A percentile compares a stretch with the other conserved stretches of the same genome.
phyloP scores from a whole-genome alignment of 78 protist species.

The Chrysochromulina parva region DNA sequence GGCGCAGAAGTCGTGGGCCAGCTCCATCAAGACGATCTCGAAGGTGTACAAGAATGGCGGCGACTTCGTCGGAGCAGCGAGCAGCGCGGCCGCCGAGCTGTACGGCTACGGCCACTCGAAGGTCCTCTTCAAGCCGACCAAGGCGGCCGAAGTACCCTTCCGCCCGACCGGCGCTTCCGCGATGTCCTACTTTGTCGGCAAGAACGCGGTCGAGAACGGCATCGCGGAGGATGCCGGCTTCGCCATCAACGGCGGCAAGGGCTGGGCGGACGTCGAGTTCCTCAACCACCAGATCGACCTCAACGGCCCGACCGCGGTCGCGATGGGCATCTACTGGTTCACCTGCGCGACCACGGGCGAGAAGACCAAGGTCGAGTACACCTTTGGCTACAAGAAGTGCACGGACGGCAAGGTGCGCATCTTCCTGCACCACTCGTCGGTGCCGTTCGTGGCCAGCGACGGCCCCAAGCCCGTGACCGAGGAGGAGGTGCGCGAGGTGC shows the following conservation, averaged over 20 bases:
- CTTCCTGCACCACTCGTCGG: constrained; percentile 28
- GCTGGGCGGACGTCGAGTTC: not conserved
- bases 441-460: not conserved
- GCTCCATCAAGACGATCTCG: too few relatives aligned
- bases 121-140: too few relatives aligned
- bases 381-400: constrained; percentile 1
- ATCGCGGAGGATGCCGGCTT: not conserved
- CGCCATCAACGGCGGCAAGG: not conserved
- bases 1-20: too few relatives aligned
- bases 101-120: constrained; percentile 15
- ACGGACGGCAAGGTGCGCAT: constrained; percentile 11
- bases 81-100: constrained; percentile 1
- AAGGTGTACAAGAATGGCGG: not conserved
- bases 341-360: not conserved
- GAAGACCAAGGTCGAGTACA: not conserved
- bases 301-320: not conserved
- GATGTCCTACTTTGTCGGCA: constrained; percentile 22
- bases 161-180: not conserved
- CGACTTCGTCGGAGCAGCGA: not conserved
- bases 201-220: not conserved
- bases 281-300: not conserved
- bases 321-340: constrained; percentile 7
- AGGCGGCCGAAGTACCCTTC: not conserved
- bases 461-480: not conserved
- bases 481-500: constrained; percentile 5